Evolutionary conservation across 768 basidiomycete species (phyloP).

Genomic region (Hypholoma sublateritium): DNA sequence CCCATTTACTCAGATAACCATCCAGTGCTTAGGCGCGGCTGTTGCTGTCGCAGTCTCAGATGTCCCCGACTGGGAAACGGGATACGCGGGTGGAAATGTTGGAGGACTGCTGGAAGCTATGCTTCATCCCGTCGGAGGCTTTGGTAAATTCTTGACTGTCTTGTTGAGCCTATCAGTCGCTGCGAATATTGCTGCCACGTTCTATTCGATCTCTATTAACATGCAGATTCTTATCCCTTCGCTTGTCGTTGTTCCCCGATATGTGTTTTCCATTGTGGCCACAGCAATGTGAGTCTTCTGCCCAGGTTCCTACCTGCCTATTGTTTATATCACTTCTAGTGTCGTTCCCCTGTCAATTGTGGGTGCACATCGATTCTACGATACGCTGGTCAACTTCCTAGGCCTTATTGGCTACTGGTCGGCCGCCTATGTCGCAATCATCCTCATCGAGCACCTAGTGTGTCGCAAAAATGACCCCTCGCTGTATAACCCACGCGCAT

Average conservation of each 20-base stretch:
- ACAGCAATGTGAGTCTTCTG: constrained; percentile 59
- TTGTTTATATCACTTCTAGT: constrained; percentile 30
- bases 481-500: constrained; percentile 52
- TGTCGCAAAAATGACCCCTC: constrained; percentile 56
- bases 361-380: constrained; percentile 72
- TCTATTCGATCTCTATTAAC: constrained; percentile 79
- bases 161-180: constrained; percentile 80
- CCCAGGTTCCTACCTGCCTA: not conserved
- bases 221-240: constrained; percentile 69
- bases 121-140: constrained; percentile 66
- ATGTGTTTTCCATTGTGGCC: constrained; percentile 70
- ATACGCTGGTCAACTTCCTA: constrained; percentile 71
- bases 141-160: constrained; percentile 80
- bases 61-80: constrained; percentile 62
- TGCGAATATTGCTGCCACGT: constrained; percentile 78
- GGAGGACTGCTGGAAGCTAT: constrained; percentile 74
- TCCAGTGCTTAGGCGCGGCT: constrained; percentile 59
- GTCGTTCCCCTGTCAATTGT: constrained; percentile 74
- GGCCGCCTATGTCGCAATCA: constrained; percentile 57
- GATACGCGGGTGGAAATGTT: constrained; percentile 56
- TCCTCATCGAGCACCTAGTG: constrained; percentile 68
- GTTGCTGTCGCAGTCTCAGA: constrained; percentile 53
- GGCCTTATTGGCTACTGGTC: constrained; percentile 73
- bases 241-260: constrained; percentile 64
- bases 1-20: constrained; percentile 34